These are phyloP conservation scores for Lentinula raphanica DNA, from an alignment of 768 basidiomycete species.

Conservation along the genomic window DNA sequence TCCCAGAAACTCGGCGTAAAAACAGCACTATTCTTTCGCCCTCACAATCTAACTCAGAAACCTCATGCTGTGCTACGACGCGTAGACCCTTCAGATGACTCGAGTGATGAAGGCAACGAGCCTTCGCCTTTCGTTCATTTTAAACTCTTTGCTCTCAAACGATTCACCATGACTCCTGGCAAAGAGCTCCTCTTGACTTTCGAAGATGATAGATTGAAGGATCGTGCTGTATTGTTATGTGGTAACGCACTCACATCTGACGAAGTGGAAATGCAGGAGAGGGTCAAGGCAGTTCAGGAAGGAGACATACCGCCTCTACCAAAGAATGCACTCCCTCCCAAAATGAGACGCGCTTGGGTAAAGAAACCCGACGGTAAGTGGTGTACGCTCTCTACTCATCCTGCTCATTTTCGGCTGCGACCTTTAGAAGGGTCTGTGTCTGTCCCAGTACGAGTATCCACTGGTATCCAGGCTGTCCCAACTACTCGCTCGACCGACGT, in stretches of 20 bases:
- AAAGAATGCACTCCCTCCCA: constrained; percentile 48
- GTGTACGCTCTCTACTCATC: background rate
- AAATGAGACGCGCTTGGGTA: constrained; percentile 59
- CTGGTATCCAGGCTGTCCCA: constrained; percentile 42
- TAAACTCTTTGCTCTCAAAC: constrained; percentile 62
- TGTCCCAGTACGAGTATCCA: constrained; percentile 23
- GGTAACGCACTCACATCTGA: constrained; percentile 37
- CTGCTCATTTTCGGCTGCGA: background rate
- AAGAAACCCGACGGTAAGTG: constrained; percentile 44
- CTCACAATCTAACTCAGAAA: constrained; percentile 62
- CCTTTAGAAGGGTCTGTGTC: background rate
- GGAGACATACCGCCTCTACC: constrained; percentile 20
- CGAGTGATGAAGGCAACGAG: constrained; percentile 33
- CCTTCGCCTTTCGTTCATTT: constrained; percentile 43
- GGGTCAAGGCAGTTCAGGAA: constrained; percentile 34
- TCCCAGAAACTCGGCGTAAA: constrained; percentile 58
- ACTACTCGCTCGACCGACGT: constrained; percentile 22
- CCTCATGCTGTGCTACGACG: constrained; percentile 65
- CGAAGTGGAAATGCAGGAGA: constrained; percentile 34
- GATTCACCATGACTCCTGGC: constrained; percentile 65
- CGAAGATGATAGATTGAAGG: constrained; percentile 48
- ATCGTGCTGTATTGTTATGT: constrained; percentile 54
- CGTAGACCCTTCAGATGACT: constrained; percentile 44
- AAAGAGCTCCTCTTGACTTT: constrained; percentile 65
- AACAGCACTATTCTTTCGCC: constrained; percentile 57